Evolutionary conservation across 257 asterid species (phyloP).

Genomic region (Petunia axillaris): DNA sequence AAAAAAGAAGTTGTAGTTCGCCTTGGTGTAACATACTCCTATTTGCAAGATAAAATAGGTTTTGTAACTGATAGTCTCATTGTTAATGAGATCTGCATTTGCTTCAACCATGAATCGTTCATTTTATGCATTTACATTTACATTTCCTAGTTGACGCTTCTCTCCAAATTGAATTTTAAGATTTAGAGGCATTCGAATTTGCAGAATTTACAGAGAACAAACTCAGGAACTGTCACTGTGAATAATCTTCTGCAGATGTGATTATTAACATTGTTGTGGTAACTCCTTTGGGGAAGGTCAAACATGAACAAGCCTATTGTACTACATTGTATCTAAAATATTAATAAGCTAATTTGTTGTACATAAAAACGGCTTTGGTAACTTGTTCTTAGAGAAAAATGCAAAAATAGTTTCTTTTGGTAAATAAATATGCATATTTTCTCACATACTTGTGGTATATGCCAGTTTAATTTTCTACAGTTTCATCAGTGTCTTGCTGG

Average conservation of each 20-base stretch:
- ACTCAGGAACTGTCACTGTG: constrained; percentile 59
- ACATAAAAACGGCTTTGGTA: too few species aligned
- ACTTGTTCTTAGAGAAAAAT: too few species aligned
- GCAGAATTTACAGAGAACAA: constrained; percentile 70
- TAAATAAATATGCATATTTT: too few species aligned
- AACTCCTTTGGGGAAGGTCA: too few species aligned
- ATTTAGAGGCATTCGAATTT: constrained; percentile 14
- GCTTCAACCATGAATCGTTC: background rate
- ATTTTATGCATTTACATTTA: background rate
- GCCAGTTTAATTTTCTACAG: too few species aligned
- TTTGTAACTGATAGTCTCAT: background rate
- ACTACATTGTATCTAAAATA: too few species aligned
- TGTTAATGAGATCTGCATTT: background rate
- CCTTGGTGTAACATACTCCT: background rate
- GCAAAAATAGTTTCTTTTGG: too few species aligned
- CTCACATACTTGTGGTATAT: too few species aligned
- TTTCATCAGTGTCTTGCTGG: too few species aligned
- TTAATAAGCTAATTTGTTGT: too few species aligned
- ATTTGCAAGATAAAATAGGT: background rate
- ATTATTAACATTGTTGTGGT: background rate
- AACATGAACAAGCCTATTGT: too few species aligned
- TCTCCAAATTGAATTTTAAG: background rate
- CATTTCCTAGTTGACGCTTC: background rate
- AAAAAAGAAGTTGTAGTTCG: too few species aligned
- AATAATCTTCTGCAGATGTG: constrained; percentile 66